Base-by-base conservation (phyloP, 805 yeast genomes). In the Saccharomycopsis synnaedendra region DNA sequence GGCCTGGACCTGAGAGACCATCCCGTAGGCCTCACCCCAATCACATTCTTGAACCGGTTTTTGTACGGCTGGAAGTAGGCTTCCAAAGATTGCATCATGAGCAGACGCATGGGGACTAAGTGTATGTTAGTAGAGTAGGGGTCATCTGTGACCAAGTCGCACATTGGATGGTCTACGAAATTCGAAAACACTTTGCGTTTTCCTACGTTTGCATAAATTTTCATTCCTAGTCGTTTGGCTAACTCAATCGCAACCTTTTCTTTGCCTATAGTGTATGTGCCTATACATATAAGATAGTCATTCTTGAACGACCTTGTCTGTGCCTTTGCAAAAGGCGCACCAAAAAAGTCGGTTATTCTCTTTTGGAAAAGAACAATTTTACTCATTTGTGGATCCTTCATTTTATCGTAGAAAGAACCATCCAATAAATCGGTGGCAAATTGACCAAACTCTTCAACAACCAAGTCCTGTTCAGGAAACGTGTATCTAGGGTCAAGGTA, bases 241-340 rank as follows among this genome's bases (percentile, higher is more conserved):
- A 85, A 65, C 0, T 75, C 67, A 5, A 85, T 62, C 0, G 96
- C 97, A 32, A 93, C 61, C 49, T 82, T 75, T 60, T 93, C 98
- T 60, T 93, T 93, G 3, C 98, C 98, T 37, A 93, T 88, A 2
- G 89, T 76, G 61, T 93, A 93, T 0, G 96, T 80, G 0, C 97
- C 97, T 10, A 93, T 80, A 6, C 85, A 66, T 5, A 81, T 73
- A 51, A 85, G 63, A 50, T 72, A 69, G 48, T 70, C 68, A 48
- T 66, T 51, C 8, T 44, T 54, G 19, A 28, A 53, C 36, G 36
- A 34, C 8, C n/a, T 9, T 8, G 36, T 34, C n/a, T n/a, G 10
- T 3, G n/a, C n/a, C 10, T n/a, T 8, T 34, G 8, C 10, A n/a
- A 9, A n/a, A 34, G 8, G 8, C 8, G 8, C n/a, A 8, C 10